Evolutionary conservation across 1,284 basidiomycete species (phyloP).

Genomic region (Pterulicium gracile): DNA sequence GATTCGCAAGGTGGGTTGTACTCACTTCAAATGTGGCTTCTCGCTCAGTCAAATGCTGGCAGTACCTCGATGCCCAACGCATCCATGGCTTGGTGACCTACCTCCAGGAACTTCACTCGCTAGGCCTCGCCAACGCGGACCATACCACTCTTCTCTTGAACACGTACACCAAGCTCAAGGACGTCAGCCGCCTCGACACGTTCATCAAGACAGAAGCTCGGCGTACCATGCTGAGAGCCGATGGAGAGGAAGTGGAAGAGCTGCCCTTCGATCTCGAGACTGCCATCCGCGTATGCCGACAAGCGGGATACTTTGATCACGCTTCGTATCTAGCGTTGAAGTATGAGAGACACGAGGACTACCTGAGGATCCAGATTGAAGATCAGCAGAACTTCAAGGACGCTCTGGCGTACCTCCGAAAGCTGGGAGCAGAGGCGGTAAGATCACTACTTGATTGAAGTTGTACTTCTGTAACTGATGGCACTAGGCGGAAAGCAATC

Average conservation of each 20-base stretch:
- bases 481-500: slow-evolving; percentile 65
- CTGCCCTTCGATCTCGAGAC: slow-evolving; percentile 96
- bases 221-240: slow-evolving; percentile 19
- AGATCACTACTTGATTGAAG: slow-evolving; percentile 17
- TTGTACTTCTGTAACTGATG: slow-evolving; percentile 2
- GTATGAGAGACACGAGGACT: slow-evolving; percentile 88
- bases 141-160: slow-evolving; percentile 94
- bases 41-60: slow-evolving; percentile 3
- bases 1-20: slow-evolving; percentile 73
- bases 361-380: slow-evolving; percentile 89
- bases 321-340: slow-evolving; percentile 90
- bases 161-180: slow-evolving; percentile 95
- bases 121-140: slow-evolving; percentile 88
- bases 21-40: not conserved
- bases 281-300: slow-evolving; percentile 91
- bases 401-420: slow-evolving; percentile 74
- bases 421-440: slow-evolving; percentile 69
- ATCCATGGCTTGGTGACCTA: slow-evolving; percentile 94
- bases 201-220: slow-evolving; percentile 85
- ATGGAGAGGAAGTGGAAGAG: slow-evolving; percentile 40
- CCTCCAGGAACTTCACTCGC: slow-evolving; percentile 87
- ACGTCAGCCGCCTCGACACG: slow-evolving; percentile 77
- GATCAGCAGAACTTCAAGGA: slow-evolving; percentile 79
- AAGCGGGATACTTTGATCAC: slow-evolving; percentile 93
- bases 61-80: slow-evolving; percentile 95